Evolutionary conservation across 768 basidiomycete genomes (phyloP).

Genomic region (Leucogyrophana mollusca): DNA sequence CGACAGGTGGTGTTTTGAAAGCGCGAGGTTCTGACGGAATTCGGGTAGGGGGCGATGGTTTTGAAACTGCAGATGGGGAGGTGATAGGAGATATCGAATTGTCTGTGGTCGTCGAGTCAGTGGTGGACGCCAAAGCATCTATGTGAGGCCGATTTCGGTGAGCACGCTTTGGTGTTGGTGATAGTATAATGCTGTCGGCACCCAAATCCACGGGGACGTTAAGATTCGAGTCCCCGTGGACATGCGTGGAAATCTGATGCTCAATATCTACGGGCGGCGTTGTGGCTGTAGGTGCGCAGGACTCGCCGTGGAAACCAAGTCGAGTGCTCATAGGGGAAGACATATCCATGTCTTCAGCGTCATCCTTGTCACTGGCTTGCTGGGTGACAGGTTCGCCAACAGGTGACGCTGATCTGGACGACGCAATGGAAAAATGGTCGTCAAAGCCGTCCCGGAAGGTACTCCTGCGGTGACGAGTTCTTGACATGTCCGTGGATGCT

Average conservation of each 20-base stretch:
- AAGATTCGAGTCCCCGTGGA: too few relatives aligned
- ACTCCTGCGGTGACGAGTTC: too few relatives aligned
- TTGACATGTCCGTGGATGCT: too few relatives aligned
- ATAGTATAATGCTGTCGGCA: too few relatives aligned
- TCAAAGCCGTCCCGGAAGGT: not conserved
- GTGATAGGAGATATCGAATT: not conserved
- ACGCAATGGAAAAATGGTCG: constrained; percentile 6
- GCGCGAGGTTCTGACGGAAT: constrained; percentile 36
- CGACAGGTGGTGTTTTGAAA: constrained; percentile 37
- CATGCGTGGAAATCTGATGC: too few relatives aligned
- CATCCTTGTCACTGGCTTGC: not conserved
- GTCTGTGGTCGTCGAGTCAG: not conserved
- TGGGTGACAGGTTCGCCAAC: not conserved
- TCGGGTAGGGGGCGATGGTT: not conserved
- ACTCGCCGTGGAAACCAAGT: too few relatives aligned
- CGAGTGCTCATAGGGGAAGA: constrained; percentile 5
- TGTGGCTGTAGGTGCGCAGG: too few relatives aligned
- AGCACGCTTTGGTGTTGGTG: too few relatives aligned
- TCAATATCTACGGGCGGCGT: too few relatives aligned
- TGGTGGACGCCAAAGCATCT: too few relatives aligned
- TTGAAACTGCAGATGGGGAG: not conserved
- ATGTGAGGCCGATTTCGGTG: too few relatives aligned
- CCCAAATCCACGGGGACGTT: too few relatives aligned
- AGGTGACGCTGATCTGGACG: constrained; percentile 7
- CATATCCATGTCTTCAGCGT: constrained; percentile 7